Base-by-base conservation (phyloP, 2,329 filamentous ascomycete genomes). In the Clonostachys byssicola region DNA sequence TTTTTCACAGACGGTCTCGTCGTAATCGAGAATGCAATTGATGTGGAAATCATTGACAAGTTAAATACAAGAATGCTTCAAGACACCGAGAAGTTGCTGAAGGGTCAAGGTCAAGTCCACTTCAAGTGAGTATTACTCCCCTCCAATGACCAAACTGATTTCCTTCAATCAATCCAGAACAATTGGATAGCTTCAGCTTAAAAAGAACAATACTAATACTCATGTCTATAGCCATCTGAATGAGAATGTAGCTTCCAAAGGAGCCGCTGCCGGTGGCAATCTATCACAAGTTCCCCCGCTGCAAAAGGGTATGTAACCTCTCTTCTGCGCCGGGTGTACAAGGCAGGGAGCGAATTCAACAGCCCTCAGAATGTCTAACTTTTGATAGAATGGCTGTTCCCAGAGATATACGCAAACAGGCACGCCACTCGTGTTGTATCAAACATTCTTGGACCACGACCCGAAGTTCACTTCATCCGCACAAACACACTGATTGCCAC, bases 381-480 rank as follows among this genome's bases (percentile, higher is more conserved):
- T 33, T 14, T 13, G 18, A 8, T 30, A 56, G 54, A 54, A 34
- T 59, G 51, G 45, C 38, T 60, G n/a, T 56, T 56, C 51, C 50
- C 54, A 33, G 53, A 60, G 30, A 45, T 60, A 30, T 56, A 54
- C 34, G 57, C 55, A 44, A 71, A 70, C 51, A 55, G 51, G 44
- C 55, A 55, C 33, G 51, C 39, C 34, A 46, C 50, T 33, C 51
- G 51, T 23, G 45, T 56, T 20, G 44, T 55, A 6, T 56, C 52
- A 17, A 49, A 51, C 46, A 48, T 57, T 38, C 49, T 57, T 12
- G 54, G 54, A 12, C 54, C 54, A n/a, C 35, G 47, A 14, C 54
- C 54, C 23, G 54, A 56, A 36, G 47, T 56, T 14, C 53, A 55
- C 47, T 56, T 56, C 40, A 52, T 56, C 42, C 53, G 53, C 39